Base-by-base conservation (phyloP, 768 basidiomycete species). In the Collybia mongolica region DNA sequence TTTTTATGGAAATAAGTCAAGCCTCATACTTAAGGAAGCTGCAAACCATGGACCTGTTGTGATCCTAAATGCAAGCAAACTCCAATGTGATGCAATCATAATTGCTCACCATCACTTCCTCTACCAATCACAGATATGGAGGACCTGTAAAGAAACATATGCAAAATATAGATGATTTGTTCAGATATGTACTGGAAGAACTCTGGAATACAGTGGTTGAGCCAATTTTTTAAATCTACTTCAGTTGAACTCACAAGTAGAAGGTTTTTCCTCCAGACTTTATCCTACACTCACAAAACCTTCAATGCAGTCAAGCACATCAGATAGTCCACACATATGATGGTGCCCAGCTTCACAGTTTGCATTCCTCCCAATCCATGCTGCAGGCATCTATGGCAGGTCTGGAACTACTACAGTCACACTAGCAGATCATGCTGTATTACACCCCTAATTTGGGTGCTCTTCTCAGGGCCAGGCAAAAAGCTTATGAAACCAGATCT, bases 31-130 rank as follows among this genome's bases (percentile, higher is more conserved):
- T 23, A 23, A 43, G 29, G 11, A 28, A n/a, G 42, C 42, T 43
- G 42, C 42, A 43, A 26, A 17, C 23, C 24, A 43, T 23, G 42
- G 24, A 22, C 42, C 42, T 12, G 42, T 43, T 15, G 42, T 43
- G n/a, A 43, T 43, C 17, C 23, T 43, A 23, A 43, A 43, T 43
- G 42, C 42, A 7, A 43, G 42, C 42, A 43, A 18, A 28, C 29
- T 28, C 29, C 24, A 28, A 26, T 43, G 42, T 19, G 42, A 43
- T n/a, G 42, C 42, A 26, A 26, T 43, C 17, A 26, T 43, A n/a
- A 43, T 43, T n/a, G 29, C 24, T 24, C 42, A 43, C 24, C 24
- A 26, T 26, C 24, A 26, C 24, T 26, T 26, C 24, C 24, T 26
- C 24, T 26, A 7, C 24, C 24, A 26, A 7, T 26, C 4, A 26